Base-by-base conservation (phyloP, 495 filamentous ascomycete genomes). In the Staphylotrichum tortipilum region DNA sequence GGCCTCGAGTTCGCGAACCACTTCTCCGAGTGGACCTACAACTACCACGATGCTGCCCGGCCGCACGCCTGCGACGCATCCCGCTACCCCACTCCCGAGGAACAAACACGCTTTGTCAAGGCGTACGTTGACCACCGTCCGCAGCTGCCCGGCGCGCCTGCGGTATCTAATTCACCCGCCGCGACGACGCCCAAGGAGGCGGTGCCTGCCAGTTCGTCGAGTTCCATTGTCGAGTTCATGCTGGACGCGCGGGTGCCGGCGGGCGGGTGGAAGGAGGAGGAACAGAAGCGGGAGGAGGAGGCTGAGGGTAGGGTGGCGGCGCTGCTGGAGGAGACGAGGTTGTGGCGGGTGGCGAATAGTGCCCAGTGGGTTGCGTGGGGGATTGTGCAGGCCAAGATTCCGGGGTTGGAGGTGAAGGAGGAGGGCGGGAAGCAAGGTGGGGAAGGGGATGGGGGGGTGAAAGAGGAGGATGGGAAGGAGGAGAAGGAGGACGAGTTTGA, bases 11-110 rank as follows among this genome's bases (percentile, higher is more conserved):
- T 99, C 64, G 92, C 89, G 43, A 99, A 99, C 65, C 92, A 99
- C 65, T 99, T 97, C 68, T 82, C 88, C 57, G 92, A 99, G 67
- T 99, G 92, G 92, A 94, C 89, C 63, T 94, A 96, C 71, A 87
- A 99, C 64, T 99, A 99, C 63, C 89, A 95, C 59, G 80, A 90
- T 59, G 61, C 78, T 1, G 64, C 68, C 17, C 64, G 56, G 7
- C 72, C 89, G 3, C 82, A 83, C 70, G 76, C 75, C 10, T 85
- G 86, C 68, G 74, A 85, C 54, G 77, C 78, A n/a, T 61, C 59
- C 26, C 58, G 64, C 31, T 97, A 92, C 63, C 94, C 94, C 1
- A 90, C 77, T 0, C 70, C 74, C 0, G 85, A 87, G 48, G 82
- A 97, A 58, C 92, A 97, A 57, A 74, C 72, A 38, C 84, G 82